Evolutionary conservation across 2,329 filamentous ascomycete genomes (phyloP), one percentile per base, ranked within the genome.

Genomic region (Salinomyces thailandicus): DNA sequence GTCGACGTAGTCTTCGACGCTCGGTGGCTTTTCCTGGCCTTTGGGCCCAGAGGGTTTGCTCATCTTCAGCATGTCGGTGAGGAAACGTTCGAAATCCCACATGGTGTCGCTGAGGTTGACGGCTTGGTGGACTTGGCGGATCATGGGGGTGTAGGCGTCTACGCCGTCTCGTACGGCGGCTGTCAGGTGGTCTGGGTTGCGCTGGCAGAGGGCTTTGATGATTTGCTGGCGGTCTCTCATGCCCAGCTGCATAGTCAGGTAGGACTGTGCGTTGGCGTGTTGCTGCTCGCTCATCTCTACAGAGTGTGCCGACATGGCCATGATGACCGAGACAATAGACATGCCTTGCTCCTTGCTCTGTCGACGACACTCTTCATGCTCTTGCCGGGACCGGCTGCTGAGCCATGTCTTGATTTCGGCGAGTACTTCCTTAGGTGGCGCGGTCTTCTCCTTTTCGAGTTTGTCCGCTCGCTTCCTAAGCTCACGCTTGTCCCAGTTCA

Each of bases 211-310:
- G 0, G 76, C 71, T 9, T 69, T 67, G 9, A 75, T 73, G 33
- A 89, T 76, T 47, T 78, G 71, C 38, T 83, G 75, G n/a, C 83
- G 73, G 53, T 91, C 84, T 22, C 77, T 74, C 6, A 83, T 72
- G 0, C 78, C 77, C 16, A 87, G 70, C n/a, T 77, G 68, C 1
- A 79, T 74, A 0, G 77, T 72, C 45, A 83, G 76, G 56, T 84
- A 87, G 39, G 82, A 75, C 30, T 81, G 66, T 22, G 77, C 79
- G 42, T 73, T 68, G 2, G 60, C 59, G 45, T 87, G 81, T 44
- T 83, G 76, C 7, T 61, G 48, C 8, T 78, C 71, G 2, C 67
- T 71, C 16, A 85, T 57, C 0, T 65, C 60, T 0, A 61, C 53
- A 1, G 62, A 55, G 4, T 61, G 37, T 11, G 70, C 62, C 27